Percentiles rank a stretch among this genome's conserved stretches.
These are phyloP conservation scores for Alternaria consortialis DNA, from an alignment of 2,329 filamentous ascomycete species.

Conservation along the genomic window DNA sequence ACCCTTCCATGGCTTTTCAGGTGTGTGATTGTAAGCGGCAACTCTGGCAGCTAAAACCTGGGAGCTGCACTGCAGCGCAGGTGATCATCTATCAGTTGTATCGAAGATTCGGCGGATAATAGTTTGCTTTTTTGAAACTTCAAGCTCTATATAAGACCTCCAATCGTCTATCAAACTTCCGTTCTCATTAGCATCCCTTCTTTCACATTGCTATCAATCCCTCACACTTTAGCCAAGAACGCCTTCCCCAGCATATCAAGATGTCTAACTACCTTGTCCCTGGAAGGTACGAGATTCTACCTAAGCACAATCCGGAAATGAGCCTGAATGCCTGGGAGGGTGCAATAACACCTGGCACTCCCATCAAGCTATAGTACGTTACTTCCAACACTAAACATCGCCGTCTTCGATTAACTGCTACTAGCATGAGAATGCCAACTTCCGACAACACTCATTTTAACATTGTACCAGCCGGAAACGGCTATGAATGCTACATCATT, in stretches of 20 bases:
- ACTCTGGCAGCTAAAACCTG: not conserved
- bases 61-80: not conserved
- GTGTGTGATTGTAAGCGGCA: not conserved
- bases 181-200: not conserved
- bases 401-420: not conserved
- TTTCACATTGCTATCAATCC: not conserved
- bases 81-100: not conserved
- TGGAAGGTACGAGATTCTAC: conserved; percentile 4
- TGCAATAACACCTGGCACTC: not conserved
- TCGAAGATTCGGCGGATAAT: not conserved
- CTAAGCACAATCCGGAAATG: not conserved
- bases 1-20: not conserved
- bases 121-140: not conserved
- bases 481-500: conserved; percentile 9
- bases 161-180: too few relatives aligned
- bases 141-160: not conserved
- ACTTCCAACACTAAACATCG: too few relatives aligned
- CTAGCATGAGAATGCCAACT: not conserved
- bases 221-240: not conserved
- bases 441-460: conserved; percentile 3
- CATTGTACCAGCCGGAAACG: conserved; percentile 5
- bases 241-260: not conserved
- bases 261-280: conserved; percentile 13
- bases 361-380: conserved; percentile 4
- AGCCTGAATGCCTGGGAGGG: conserved; percentile 2